Evolutionary conservation across 352 stramenopile genomes (phyloP).

Genomic region (Plasmopara muralis): DNA sequence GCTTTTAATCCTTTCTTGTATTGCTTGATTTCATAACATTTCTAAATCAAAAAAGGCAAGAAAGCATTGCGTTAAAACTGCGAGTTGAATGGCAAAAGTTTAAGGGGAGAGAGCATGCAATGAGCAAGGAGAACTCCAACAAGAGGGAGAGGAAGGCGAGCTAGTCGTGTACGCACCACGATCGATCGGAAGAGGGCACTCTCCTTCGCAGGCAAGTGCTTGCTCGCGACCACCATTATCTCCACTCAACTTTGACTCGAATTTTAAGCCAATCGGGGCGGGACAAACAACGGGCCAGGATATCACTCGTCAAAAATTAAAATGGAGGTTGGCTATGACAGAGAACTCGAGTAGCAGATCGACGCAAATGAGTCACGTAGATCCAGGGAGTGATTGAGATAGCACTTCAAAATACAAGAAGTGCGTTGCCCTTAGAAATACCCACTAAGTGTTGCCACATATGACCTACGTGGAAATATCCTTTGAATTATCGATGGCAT

Average conservation of each 20-base stretch:
- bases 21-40: conserved; percentile 98
- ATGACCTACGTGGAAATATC: too few relatives aligned
- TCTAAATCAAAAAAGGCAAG: conserved; percentile 31
- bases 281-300: too few relatives aligned
- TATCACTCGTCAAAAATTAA: too few relatives aligned
- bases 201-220: conserved; percentile 91
- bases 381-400: too few relatives aligned
- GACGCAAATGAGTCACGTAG: too few relatives aligned
- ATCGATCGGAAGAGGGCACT: conserved; percentile 94
- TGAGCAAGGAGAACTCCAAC: background rate
- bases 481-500: too few relatives aligned
- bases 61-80: conserved; percentile 4
- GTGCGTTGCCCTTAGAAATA: too few relatives aligned
- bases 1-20: conserved; percentile 99
- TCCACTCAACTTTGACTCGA: conserved; percentile 14
- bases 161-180: conserved; percentile 51
- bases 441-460: too few relatives aligned
- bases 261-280: too few relatives aligned
- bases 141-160: background rate
- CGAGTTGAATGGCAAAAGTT: conserved; percentile 1
- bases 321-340: too few relatives aligned
- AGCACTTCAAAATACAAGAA: too few relatives aligned
- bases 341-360: too few relatives aligned
- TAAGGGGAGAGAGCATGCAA: background rate
- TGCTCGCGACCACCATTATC: conserved; percentile 45